Evolutionary conservation across 23 red algal genomes (phyloP).

Genomic region (Pyropia haitanensis): DNA sequence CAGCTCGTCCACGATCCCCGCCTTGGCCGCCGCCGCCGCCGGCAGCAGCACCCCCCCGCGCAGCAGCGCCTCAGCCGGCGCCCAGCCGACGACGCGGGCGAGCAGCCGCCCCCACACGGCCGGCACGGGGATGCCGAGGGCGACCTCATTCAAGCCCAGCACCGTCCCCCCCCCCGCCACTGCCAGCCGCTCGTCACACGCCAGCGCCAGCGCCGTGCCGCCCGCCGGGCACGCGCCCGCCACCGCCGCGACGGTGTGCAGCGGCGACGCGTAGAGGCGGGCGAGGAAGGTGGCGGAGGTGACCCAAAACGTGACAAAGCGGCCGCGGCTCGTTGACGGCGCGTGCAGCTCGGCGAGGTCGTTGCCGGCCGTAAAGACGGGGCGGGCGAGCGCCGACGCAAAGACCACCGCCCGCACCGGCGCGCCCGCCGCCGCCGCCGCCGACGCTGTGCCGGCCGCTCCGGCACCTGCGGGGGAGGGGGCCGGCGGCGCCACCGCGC

Average conservation of each 20-base stretch:
- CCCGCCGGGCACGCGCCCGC: constrained; percentile 50
- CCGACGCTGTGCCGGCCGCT: neutral
- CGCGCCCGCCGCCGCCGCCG: neutral
- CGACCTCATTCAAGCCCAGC: constrained; percentile 51
- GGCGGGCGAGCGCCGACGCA: constrained; percentile 15
- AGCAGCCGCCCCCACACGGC: constrained; percentile 37
- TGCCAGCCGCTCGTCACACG: constrained; percentile 48
- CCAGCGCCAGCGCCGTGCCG: constrained; percentile 34
- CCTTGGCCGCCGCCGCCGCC: constrained; percentile 1
- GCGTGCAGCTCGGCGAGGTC: constrained; percentile 52
- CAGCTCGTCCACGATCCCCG: constrained; percentile 31
- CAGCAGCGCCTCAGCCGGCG: constrained; percentile 31
- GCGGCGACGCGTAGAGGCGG: constrained; percentile 45
- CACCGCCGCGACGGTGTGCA: constrained; percentile 39
- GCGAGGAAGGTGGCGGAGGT: constrained; percentile 36
- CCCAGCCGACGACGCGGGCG: neutral
- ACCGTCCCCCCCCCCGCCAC: neutral
- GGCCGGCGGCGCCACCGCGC: no score
- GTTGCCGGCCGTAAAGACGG: constrained; percentile 60
- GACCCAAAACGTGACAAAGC: constrained; percentile 43
- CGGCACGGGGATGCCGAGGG: constrained; percentile 44
- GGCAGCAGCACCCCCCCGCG: constrained; percentile 21
- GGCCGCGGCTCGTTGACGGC: constrained; percentile 24
- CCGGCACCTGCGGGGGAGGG: neutral
- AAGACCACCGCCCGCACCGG: constrained; percentile 15